Percentiles rank a stretch among this genome's conserved stretches.
phyloP scores from a whole-genome alignment of 1,284 basidiomycete species.

The Austroboletus novae-zelandiae region DNA sequence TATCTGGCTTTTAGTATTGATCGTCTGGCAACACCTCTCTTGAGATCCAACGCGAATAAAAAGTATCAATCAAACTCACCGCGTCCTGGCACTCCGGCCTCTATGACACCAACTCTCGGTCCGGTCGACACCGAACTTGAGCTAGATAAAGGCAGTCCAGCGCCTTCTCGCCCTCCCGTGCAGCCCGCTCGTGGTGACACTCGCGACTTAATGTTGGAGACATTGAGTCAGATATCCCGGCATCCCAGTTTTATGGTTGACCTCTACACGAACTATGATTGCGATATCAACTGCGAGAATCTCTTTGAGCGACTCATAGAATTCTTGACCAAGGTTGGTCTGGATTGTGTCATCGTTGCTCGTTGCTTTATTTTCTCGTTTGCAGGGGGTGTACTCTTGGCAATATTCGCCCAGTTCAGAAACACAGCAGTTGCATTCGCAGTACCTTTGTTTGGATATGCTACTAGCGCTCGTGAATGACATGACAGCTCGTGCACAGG shows the following conservation, averaged over 20 bases:
- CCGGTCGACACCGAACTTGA: slow-evolving; percentile 46
- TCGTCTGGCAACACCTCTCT: slow-evolving; percentile 65
- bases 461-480: slow-evolving; percentile 85
- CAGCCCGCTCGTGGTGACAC: slow-evolving; percentile 84
- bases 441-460: slow-evolving; percentile 88
- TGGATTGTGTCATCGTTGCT: background rate
- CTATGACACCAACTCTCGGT: slow-evolving; percentile 46
- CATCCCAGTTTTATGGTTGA: slow-evolving; percentile 92
- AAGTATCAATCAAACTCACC: slow-evolving; percentile 43
- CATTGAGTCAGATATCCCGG: slow-evolving; percentile 77
- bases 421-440: slow-evolving; percentile 71
- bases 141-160: slow-evolving; percentile 47
- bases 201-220: slow-evolving; percentile 89
- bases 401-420: slow-evolving; percentile 62
- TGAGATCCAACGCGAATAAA: slow-evolving; percentile 29
- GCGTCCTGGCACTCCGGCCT: slow-evolving; percentile 54
- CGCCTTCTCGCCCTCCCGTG: slow-evolving; percentile 59
- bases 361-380: slow-evolving; percentile 6
- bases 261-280: slow-evolving; percentile 96
- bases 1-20: slow-evolving; percentile 94
- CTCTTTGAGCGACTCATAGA: slow-evolving; percentile 90
- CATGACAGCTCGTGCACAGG: slow-evolving; percentile 80
- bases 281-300: slow-evolving; percentile 95
- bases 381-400: slow-evolving; percentile 74
- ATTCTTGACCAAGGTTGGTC: slow-evolving; percentile 78